Evolutionary conservation across 1,139 yeast species (phyloP), one percentile per base, ranked within the genome.

Genomic region (Protomyces inundatus): DNA sequence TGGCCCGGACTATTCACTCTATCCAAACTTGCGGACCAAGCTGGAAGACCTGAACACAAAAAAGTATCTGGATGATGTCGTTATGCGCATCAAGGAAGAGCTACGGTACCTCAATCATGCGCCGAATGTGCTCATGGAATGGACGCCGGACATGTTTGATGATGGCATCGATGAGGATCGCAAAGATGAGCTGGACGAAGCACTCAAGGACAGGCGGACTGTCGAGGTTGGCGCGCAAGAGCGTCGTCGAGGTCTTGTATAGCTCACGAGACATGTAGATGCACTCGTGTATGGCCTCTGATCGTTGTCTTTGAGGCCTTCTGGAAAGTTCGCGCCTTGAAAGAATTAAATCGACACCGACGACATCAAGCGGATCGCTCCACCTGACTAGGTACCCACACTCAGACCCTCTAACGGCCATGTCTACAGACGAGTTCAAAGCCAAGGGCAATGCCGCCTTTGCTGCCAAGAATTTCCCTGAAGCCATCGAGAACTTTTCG

Each of bases 91-190:
- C 34, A 75, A 91, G 71, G 98, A 95, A 74, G 91, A 89, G 72
- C 77, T 95, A 61, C 76, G 98, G 69, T 87, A 80, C 72, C 76
- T 93, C 66, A 88, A 88, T 70, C 91, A 91, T 62, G 98, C 98
- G 0, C 99, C 98, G 3, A 86, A 95, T 68, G 98, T 93, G 3
- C 88, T 89, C 70, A 90, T 90, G 97, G 87, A 82, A 70, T 90
- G 87, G 68, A 82, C 88, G 5, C 96, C 97, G 1, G 96, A 96
- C 0, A 96, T 55, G 62, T 52, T 60, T 55, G 88, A 85, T 66
- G 90, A 86, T 67, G 80, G 79, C 57, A 80, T 77, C 48, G 69
- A 70, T 12, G 74, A 79, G 54, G 86, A 82, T 56, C 71, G 84
- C 67, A 82, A 82, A 66, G 80, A 77, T 59, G 90, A 85, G 68